Evolutionary conservation across 108 stramenopile species (phyloP).

Genomic region (Pseudonitzschia delicatissima): DNA sequence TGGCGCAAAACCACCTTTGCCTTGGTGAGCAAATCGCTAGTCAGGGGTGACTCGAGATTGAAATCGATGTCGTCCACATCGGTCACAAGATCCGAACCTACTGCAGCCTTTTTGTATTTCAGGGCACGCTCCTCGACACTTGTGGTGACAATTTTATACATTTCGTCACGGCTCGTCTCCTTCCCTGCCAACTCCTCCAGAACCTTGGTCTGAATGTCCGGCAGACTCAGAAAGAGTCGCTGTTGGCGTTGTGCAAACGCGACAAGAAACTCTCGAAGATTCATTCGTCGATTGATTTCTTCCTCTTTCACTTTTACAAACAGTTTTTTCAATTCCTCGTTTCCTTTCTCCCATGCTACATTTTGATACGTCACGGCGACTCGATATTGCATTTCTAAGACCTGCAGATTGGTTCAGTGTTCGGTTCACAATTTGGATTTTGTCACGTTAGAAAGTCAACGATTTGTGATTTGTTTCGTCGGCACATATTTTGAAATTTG

Average conservation of each 20-base stretch:
- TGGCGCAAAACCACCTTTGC: constrained; percentile 71
- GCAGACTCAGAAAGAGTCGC: constrained; percentile 58
- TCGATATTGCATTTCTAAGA: constrained; percentile 78
- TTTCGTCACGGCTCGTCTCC: constrained; percentile 50
- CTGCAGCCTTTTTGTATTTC: constrained; percentile 10
- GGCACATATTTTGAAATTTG: not conserved
- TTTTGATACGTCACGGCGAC: constrained; percentile 71
- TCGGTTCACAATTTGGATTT: too few relatives aligned
- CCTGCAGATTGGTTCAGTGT: constrained; percentile 10
- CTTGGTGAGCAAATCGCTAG: constrained; percentile 63
- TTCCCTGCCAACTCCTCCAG: constrained; percentile 62
- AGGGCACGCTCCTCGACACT: constrained; percentile 56
- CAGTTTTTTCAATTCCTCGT: constrained; percentile 53
- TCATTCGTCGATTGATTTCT: constrained; percentile 60
- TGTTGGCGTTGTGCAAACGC: constrained; percentile 66
- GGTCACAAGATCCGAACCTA: constrained; percentile 19
- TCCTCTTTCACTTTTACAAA: constrained; percentile 62
- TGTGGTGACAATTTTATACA: constrained; percentile 62
- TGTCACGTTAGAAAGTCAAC: too few relatives aligned
- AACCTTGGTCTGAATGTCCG: constrained; percentile 46
- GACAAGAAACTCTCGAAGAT: constrained; percentile 63
- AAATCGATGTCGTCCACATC: constrained; percentile 31
- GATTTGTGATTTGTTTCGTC: too few relatives aligned
- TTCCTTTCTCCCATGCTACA: constrained; percentile 72
- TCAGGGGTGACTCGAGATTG: constrained; percentile 63